Base-by-base conservation (phyloP, 2,329 filamentous ascomycete species). In the Alternaria panax region DNA sequence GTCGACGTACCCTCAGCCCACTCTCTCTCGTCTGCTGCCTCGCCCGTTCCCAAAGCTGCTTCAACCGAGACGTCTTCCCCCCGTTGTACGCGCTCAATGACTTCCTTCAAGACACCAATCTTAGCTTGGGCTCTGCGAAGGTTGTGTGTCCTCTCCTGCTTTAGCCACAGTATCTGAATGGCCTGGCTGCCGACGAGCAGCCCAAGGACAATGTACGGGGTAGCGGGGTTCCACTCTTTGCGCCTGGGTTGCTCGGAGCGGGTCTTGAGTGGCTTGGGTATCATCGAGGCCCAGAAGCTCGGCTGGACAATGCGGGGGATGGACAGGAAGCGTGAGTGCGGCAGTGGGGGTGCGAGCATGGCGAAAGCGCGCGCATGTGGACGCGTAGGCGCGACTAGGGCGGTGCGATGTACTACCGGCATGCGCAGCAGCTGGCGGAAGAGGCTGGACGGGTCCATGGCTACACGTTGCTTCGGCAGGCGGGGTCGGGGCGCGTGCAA, bases 171-270 rank as follows among this genome's bases (percentile, higher is more conserved):
- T 84, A 95, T 91, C 71, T 97, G 92, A 69, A 99, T 97, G 14
- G 94, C 92, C 84, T 97, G 96, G 62, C 92, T 97, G 4, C 96
- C 96, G 65, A 98, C 94, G 64, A 98, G 85, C 40, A 93, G 82
- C 6, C 91, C 83, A 2, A 88, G 76, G 58, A 86, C 73, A 59
- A 94, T 87, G 79, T 90, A 93, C 60, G 86, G 67, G 16, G 92
- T 85, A 2, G 85, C 85, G 24, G 93, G 84, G 20, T 83, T 82
- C 77, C 80, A 81, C n/a, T 75, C 76, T 65, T 77, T 73, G 4
- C 72, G 20, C 38, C 59, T 57, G n/a, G 69, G 57, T 16, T 54
- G 36, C 24, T 50, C n/a, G 14, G 55, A 36, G 42, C 54, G 54
- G 2, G 51, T 52, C 22, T 68, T 70, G 14, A 78, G 57, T 11